Evolutionary conservation across 805 yeast species (phyloP), one percentile per base, ranked within the genome.

Genomic region (Candida ascalaphidarum): DNA sequence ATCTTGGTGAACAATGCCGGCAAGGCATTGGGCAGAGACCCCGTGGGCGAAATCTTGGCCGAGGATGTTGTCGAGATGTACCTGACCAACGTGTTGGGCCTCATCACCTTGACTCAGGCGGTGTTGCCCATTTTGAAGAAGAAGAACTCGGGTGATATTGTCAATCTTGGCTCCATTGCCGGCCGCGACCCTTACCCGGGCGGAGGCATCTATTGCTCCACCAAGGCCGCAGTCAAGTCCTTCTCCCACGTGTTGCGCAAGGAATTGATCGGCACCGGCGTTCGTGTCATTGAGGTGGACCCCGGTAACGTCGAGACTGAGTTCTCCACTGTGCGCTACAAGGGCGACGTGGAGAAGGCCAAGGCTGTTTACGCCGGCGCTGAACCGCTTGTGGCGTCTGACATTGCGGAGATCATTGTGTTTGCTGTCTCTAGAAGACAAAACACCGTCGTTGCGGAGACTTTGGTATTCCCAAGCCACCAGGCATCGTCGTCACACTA

Each of bases 251-350:
- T 77, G 18, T 59, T 80, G 48, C 71, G 95, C 52, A 81, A 79
- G 51, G 94, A 84, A 51, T 61, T 77, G 47, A 71, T 81, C 41
- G 64, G 67, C 53, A 81, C 94, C 13, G 71, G 70, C 30, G 68
- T 81, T 44, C 65, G 89, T 41, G 74, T 81, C 29, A 70, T 80
- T 35, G 86, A 80, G 51, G 68, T 81, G 27, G 81, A 80, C 40
- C 89, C 89, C 9, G 88, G 89, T 40, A 75, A 74, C 29, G 88
- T 81, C 23, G 86, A 80, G 50, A 81, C 88, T 25, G 89, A 80
- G 51, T 80, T 81, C 48, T 74, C 82, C 10, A 47, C 70, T 17
- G 74, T 72, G 15, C 64, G 85, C 47, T 75, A 68, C 55, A 63
- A 71, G 39, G 85, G 85, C 33, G 84, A 80, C 46, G 43, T 55